Base-by-base conservation (phyloP, 805 yeast species). In the Kazachstania africana region DNA sequence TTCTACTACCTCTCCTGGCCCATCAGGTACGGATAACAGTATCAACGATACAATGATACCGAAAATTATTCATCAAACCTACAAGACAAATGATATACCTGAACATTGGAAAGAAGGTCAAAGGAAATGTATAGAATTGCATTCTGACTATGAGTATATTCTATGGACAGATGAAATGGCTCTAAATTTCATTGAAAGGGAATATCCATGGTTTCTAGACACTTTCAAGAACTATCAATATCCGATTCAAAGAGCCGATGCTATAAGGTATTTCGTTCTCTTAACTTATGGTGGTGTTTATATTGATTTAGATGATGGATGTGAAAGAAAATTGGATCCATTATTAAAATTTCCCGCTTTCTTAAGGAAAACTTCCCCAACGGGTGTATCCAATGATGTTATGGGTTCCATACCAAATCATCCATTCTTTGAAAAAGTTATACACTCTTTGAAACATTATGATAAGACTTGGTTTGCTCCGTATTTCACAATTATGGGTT, bases 21-120 rank as follows among this genome's bases (percentile, higher is more conserved):
- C 23, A 5, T 9, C n/a, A 4, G 8, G 4, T 20, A 21, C 14
- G 20, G 21, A 15, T 17, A 23, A 12, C 16, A 26, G 3, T 21
- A 26, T 12, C 16, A 25, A 27, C 13, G 29, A 32, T 3, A 66
- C 65, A 35, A 49, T 77, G 24, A 82, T 85, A 28, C 96, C 96
- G 23, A 80, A 78, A 47, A 84, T 84, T 51, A 83, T 85, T 32
- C 96, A 85, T 52, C 96, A 85, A 56, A 85, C 95, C 10, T 85
- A 85, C 55, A 84, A 81, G 50, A 78, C 81, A 14, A 67, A 63
- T 6, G 67, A 75, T 12, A 70, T 84, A 9, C 96, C 95, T 4
- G 82, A 73, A 30, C 64, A 68, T 29, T 85, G 96, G 96, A 61
- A 60, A 38, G 66, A 65, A 2, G 84, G 91, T 20, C 94, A 82